Percentiles rank a stretch among this genome's conserved stretches.
Evolutionary conservation across 441 rosid genomes (phyloP).

Genomic region (Iberis amara): DNA sequence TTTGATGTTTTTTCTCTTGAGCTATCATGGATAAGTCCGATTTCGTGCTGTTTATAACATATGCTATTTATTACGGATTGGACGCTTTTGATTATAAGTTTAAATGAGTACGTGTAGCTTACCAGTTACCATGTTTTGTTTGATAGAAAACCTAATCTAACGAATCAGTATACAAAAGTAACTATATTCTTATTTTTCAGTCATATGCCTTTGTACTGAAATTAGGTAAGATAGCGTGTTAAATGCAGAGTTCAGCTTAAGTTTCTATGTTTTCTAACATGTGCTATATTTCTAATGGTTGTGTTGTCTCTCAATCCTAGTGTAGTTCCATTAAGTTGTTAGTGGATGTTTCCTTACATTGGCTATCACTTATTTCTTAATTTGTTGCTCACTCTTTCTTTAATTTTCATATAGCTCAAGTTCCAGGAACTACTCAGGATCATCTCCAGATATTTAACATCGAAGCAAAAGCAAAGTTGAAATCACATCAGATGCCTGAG

Average conservation of each 20-base stretch:
- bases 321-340: slow-evolving; percentile 4
- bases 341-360: slow-evolving; percentile 14
- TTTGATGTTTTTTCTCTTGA: slow-evolving; percentile 7
- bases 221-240: slow-evolving; percentile 1
- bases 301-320: slow-evolving; percentile 13
- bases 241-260: not conserved
- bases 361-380: slow-evolving; percentile 14
- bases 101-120: slow-evolving; percentile 7
- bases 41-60: slow-evolving; percentile 4
- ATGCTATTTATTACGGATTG: slow-evolving; percentile 4
- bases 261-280: slow-evolving; percentile 7
- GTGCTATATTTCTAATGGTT: slow-evolving; percentile 3
- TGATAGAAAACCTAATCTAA: slow-evolving; percentile 2
- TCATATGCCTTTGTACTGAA: slow-evolving; percentile 4
- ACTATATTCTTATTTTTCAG: slow-evolving; percentile 10
- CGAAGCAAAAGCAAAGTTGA: slow-evolving; percentile 91
- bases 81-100: not conserved
- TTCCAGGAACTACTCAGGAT: slow-evolving; percentile 97
- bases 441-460: slow-evolving; percentile 98
- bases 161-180: slow-evolving; percentile 8
- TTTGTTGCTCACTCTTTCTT: slow-evolving; percentile 16
- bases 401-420: slow-evolving; percentile 67
- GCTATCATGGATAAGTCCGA: slow-evolving; percentile 1
- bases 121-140: slow-evolving; percentile 16
- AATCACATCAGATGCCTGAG: slow-evolving; percentile 99